These are phyloP conservation scores for Boletellus ananas DNA, from an alignment of 768 basidiomycete genomes.

Conservation along the genomic window DNA sequence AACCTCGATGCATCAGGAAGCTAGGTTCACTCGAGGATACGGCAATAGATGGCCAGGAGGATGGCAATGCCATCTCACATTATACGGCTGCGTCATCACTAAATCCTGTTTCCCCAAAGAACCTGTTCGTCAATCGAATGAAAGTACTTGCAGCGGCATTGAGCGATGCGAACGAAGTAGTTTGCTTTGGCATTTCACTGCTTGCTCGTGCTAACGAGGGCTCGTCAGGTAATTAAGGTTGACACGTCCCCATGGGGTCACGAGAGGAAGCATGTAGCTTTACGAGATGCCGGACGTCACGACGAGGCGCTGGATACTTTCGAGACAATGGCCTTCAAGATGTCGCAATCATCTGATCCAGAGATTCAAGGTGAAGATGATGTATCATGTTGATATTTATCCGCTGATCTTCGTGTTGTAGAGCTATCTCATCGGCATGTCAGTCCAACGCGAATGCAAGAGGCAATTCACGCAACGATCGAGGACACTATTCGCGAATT, in stretches of 20 bases:
- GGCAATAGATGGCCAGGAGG: neutral
- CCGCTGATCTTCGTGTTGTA: too few species aligned
- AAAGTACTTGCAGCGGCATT: neutral
- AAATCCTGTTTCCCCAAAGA: neutral
- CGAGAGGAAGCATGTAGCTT: neutral
- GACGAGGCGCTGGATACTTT: neutral
- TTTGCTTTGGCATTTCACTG: neutral
- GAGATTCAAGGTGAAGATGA: neutral
- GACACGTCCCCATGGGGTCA: neutral
- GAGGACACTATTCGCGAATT: too few species aligned
- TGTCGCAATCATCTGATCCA: neutral
- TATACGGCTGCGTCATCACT: neutral
- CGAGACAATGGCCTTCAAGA: neutral
- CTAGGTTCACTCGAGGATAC: neutral
- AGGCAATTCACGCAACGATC: too few species aligned
- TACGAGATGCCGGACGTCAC: neutral
- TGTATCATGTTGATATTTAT: too few species aligned
- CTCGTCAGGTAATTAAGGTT: neutral
- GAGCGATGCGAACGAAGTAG: neutral
- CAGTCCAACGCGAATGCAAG: too few species aligned
- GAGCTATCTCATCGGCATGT: too few species aligned
- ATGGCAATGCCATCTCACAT: neutral
- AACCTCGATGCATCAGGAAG: neutral
- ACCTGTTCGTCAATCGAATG: neutral
- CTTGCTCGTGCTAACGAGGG: neutral